These are phyloP conservation scores for Colletotrichum coccodes DNA, from an alignment of 2,329 filamentous ascomycete genomes.

Conservation along the genomic window DNA sequence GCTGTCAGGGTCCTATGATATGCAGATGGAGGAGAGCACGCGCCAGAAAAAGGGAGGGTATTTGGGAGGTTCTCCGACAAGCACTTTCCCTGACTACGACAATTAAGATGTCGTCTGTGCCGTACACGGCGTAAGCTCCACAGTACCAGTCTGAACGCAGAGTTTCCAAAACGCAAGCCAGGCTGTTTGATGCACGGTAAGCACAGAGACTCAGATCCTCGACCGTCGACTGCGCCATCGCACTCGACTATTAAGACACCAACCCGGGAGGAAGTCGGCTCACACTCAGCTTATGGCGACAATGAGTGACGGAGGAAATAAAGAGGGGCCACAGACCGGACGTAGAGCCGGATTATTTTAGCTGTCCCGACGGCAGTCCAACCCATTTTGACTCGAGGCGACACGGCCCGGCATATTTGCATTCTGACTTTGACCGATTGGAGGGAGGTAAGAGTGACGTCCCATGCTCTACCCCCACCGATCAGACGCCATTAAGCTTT, in stretches of 20 bases:
- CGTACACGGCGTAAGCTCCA: slow-evolving; percentile 9
- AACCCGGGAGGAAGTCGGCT: no score
- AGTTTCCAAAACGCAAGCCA: not conserved
- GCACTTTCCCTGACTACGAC: not conserved
- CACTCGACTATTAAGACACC: no score
- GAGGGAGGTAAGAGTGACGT: slow-evolving; percentile 18
- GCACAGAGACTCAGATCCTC: not conserved
- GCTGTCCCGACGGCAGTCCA: not conserved
- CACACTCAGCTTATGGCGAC: no score
- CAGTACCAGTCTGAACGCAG: slow-evolving; percentile 12
- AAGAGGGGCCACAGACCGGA: no score
- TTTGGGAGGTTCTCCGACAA: not conserved
- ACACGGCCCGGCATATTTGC: not conserved
- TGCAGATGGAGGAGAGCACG: not conserved
- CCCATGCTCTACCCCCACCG: slow-evolving; percentile 7
- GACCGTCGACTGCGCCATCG: not conserved
- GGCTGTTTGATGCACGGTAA: no score
- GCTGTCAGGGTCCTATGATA: not conserved
- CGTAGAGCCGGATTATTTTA: no score
- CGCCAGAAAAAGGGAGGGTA: not conserved
- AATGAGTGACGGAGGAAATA: no score
- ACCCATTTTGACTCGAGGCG: not conserved
- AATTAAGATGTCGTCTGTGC: slow-evolving; percentile 16
- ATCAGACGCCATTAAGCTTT: slow-evolving; percentile 11
- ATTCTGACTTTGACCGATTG: slow-evolving; percentile 6